Evolutionary conservation across 2,329 filamentous ascomycete genomes (phyloP), one percentile per base, ranked within the genome.

Genomic region (Pestalotiopsis fici): DNA sequence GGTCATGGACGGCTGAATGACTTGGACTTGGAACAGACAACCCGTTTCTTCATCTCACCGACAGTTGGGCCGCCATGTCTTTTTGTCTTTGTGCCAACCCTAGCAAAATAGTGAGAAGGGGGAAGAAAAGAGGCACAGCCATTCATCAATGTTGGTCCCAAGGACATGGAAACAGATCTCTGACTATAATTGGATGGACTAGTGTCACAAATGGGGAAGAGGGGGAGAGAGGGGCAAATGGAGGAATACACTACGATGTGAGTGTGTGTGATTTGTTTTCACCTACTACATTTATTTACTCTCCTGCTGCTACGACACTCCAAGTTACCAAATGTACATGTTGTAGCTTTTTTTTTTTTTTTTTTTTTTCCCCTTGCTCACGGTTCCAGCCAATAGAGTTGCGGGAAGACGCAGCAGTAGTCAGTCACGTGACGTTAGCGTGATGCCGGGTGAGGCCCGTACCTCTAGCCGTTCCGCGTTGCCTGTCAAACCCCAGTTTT

Each of bases 391-490:
- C 57, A 60, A 60, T 60, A 31, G 55, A 27, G 31, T n/a, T 37
- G n/a, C 59, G 59, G 27, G 31, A 60, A 3, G 3, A 35, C 57
- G 59, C 35, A 62, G 59, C 59, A 37, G 18, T 62, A 50, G 37
- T 47, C 15, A 13, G 23, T 62, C 59, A 62, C 59, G 59, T 62
- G 59, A 62, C 21, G n/a, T 31, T 47, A 62, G 35, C 21, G n/a
- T 43, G n/a, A 62, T 62, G 59, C 59, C 35, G 59, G 57, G 57
- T 60, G 37, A 62, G 59, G 59, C 35, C 59, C 59, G 59, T 62
- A 62, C 57, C 57, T 60, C 31, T 35, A 37, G 31, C 59, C 15
- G 21, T 62, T 28, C 59, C 59, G 59, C 59, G 57, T 37, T 27
- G 25, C 27, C 59, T 23, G 31, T 23, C n/a, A 39, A 23, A 28